Conservation (phyloP, 768 basidiomycete species). For the Stropharia rugosoannulata region DNA sequence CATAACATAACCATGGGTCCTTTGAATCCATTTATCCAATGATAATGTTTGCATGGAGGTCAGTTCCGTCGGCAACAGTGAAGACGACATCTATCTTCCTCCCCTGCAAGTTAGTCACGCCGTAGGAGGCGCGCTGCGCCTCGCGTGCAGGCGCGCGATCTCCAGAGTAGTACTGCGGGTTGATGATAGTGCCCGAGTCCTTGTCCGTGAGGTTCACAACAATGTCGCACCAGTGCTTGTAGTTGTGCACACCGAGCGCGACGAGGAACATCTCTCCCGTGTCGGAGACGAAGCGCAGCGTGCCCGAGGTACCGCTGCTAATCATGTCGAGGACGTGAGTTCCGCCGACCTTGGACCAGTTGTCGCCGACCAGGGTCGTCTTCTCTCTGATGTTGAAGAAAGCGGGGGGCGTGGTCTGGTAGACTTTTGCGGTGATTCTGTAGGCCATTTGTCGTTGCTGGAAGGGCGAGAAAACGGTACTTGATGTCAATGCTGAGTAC, state of each 20-base stretch:
- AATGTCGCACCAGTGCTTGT: slow-evolving; percentile 37
- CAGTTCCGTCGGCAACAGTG: slow-evolving; percentile 1
- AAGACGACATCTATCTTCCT: slow-evolving; percentile 2
- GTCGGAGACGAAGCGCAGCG: slow-evolving; percentile 29
- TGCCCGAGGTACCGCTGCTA: slow-evolving; percentile 28
- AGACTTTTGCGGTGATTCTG: slow-evolving; percentile 1
- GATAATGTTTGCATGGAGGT: slow-evolving; percentile 5
- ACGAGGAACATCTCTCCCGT: slow-evolving; percentile 28
- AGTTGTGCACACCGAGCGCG: slow-evolving; percentile 36
- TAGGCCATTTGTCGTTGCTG: slow-evolving; percentile 4
- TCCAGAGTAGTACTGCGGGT: slow-evolving; percentile 25
- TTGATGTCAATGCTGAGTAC: too few species aligned
- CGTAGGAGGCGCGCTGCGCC: slow-evolving; percentile 1
- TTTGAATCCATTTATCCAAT: too few species aligned
- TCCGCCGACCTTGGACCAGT: slow-evolving; percentile 29
- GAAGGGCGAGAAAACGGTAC: too few species aligned
- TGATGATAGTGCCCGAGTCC: slow-evolving; percentile 22
- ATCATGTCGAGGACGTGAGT: slow-evolving; percentile 22
- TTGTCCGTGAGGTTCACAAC: slow-evolving; percentile 25
- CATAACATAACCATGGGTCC: too few species aligned
- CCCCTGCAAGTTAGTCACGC: not conserved
- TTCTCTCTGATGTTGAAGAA: slow-evolving; percentile 31
- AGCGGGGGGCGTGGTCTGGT: slow-evolving; percentile 8
- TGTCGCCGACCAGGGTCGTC: slow-evolving; percentile 26
- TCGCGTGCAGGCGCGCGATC: not conserved